Base-by-base conservation (phyloP, 495 filamentous ascomycete species). In the Penicillium alfredii region DNA sequence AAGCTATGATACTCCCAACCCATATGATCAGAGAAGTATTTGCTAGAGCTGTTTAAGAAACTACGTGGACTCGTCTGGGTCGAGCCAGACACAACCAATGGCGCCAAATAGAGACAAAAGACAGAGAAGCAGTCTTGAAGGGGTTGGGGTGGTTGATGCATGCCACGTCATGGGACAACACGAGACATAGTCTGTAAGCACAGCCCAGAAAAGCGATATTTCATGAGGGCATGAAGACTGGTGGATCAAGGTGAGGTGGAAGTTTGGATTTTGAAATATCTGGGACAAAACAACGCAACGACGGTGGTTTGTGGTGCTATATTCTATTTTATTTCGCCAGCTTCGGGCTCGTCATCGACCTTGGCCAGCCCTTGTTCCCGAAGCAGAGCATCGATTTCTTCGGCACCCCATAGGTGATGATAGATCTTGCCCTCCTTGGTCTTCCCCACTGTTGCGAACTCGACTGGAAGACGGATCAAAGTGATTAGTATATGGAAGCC, bases 381-480 rank as follows among this genome's bases (percentile, higher is more conserved):
- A 52, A 99, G 68, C 57, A 99, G 73, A 26, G 86, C 79, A 55
- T 83, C 88, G 55, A 99, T 99, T 73, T 96, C 92, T 46, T 97
- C 90, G 27, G 88, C 93, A 53, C 74, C 87, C 92, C 92, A 99
- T 49, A 99, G 72, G 57, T 92, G 86, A 62, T 99, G 92, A 73
- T 95, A 97, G 53, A 97, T 84, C 71, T 90, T 89, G 44, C 92
- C 92, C 48, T 84, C 76, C 65, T 84, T 82, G 56, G 89, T 95
- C 73, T 87, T 87, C 44, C 92, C 92, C 44, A 99, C 89, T 14
- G 92, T 99, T 52, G 92, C 92, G 59, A 99, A 97, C 64, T 99
- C 92, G 63, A 99, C 89, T 96, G 48, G 16, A 28, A 12, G 18
- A 27, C 31, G 37, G 51, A 53, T 72, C 48, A 74, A 64, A 39